Conservation (phyloP, 306 rosid species). For the Alnus rubra region DNA sequence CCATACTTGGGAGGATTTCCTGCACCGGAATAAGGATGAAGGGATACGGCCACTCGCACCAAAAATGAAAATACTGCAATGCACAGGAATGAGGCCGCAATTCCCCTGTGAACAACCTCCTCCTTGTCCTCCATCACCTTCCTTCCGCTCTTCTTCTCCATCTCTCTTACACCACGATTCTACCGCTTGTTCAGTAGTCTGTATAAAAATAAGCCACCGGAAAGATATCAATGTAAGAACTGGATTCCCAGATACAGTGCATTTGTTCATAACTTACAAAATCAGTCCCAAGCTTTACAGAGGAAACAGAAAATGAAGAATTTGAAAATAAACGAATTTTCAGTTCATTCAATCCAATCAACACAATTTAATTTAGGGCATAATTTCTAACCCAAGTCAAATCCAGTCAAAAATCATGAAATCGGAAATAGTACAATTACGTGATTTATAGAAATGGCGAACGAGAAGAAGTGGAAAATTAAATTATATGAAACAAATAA, state of each 20-base stretch:
- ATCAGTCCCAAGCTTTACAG: background rate
- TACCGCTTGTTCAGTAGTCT: background rate
- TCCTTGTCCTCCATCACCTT: slow-evolving; percentile 18
- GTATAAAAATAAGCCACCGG: background rate
- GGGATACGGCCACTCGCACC: slow-evolving; percentile 64
- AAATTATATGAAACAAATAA: background rate
- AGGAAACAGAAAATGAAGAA: background rate
- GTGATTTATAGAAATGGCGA: background rate
- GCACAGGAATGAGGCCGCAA: slow-evolving; percentile 43
- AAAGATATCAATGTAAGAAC: background rate
- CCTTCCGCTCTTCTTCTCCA: slow-evolving; percentile 24
- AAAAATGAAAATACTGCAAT: slow-evolving; percentile 61
- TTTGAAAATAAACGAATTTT: no score
- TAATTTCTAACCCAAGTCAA: no score
- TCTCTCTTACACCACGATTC: slow-evolving; percentile 1
- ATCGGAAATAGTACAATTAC: background rate
- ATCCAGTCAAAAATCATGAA: background rate
- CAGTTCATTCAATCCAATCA: no score
- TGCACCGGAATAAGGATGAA: slow-evolving; percentile 86
- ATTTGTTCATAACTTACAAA: background rate
- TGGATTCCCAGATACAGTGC: background rate
- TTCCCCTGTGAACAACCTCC: slow-evolving; percentile 50
- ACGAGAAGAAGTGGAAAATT: background rate
- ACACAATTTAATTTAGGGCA: no score
- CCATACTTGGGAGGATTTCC: slow-evolving; percentile 79